phyloP scores from a whole-genome alignment of 306 rosid species.

The Cucumis cinereus region DNA sequence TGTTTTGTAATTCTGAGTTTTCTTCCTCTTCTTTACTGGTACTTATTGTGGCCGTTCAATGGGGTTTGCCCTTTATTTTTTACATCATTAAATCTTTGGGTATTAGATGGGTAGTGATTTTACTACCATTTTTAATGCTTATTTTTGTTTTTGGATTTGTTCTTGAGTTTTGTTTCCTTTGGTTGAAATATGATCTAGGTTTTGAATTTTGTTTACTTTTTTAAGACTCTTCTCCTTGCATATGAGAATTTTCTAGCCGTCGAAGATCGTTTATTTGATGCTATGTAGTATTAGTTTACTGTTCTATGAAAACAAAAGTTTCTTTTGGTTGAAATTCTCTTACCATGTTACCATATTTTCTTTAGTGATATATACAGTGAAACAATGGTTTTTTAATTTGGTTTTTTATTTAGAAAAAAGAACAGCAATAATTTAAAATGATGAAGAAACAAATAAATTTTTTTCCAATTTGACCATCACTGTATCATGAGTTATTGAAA shows the following conservation, averaged over 20 bases:
- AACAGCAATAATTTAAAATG: slow-evolving; percentile 37
- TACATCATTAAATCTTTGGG: slow-evolving; percentile 21
- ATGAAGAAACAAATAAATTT: slow-evolving; percentile 22
- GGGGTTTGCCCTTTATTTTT: background rate
- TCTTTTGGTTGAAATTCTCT: background rate
- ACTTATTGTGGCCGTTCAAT: slow-evolving; percentile 13
- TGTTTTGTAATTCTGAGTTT: background rate
- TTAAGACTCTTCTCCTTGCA: too few species aligned
- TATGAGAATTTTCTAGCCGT: slow-evolving; percentile 22
- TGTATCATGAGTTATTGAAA: too few species aligned
- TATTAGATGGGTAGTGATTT: slow-evolving; percentile 38
- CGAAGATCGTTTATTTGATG: background rate
- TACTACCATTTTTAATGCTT: slow-evolving; percentile 61
- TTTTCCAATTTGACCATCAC: too few species aligned
- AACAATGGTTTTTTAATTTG: slow-evolving; percentile 20
- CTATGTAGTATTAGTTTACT: slow-evolving; percentile 8
- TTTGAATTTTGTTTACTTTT: too few species aligned
- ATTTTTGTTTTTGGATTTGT: slow-evolving; percentile 54
- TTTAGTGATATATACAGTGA: slow-evolving; percentile 14
- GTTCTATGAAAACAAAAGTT: background rate
- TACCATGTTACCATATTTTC: background rate
- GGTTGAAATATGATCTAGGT: slow-evolving; percentile 21
- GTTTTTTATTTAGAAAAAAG: slow-evolving; percentile 27
- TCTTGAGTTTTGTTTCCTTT: slow-evolving; percentile 46
- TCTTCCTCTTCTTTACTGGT: background rate